These are phyloP conservation scores for Lathyrus aphaca DNA, from an alignment of 306 rosid species.

Conservation along the genomic window DNA sequence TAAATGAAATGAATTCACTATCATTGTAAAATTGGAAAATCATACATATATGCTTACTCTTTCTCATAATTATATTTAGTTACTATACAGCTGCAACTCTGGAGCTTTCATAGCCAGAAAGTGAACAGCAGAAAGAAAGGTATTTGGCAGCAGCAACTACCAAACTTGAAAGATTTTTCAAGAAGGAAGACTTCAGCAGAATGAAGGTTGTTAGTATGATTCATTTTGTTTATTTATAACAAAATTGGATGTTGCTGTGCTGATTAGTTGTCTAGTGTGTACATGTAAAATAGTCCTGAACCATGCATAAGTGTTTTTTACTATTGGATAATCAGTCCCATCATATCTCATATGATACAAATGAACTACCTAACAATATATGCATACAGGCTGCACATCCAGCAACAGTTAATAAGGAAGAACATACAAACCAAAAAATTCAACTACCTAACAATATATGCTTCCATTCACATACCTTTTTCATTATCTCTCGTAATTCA, in stretches of 20 bases:
- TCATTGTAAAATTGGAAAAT: conserved; percentile 36
- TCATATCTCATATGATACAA: not conserved
- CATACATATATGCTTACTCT: conserved; percentile 31
- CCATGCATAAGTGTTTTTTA: no score
- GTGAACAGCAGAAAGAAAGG: conserved; percentile 72
- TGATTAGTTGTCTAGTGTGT: conserved; percentile 31
- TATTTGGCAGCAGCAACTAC: conserved; percentile 78
- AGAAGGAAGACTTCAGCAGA: conserved; percentile 84
- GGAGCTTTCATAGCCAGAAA: conserved; percentile 71
- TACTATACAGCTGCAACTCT: conserved; percentile 78
- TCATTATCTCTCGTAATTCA: no score
- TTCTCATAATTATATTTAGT: conserved; percentile 49
- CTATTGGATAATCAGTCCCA: no score
- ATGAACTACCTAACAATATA: no score
- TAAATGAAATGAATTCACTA: no score
- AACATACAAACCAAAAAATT: no score
- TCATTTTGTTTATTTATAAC: conserved; percentile 17
- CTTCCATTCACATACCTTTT: no score
- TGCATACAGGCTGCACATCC: no score
- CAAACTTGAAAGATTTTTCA: conserved; percentile 80
- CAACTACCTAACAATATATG: no score
- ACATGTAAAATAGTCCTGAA: no score
- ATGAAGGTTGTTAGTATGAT: conserved; percentile 73
- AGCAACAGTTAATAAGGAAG: no score
- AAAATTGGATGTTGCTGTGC: conserved; percentile 1